Evolutionary conservation across 176 grass and related monocot species (phyloP).

Genomic region (Tillandsia fasciculata): DNA sequence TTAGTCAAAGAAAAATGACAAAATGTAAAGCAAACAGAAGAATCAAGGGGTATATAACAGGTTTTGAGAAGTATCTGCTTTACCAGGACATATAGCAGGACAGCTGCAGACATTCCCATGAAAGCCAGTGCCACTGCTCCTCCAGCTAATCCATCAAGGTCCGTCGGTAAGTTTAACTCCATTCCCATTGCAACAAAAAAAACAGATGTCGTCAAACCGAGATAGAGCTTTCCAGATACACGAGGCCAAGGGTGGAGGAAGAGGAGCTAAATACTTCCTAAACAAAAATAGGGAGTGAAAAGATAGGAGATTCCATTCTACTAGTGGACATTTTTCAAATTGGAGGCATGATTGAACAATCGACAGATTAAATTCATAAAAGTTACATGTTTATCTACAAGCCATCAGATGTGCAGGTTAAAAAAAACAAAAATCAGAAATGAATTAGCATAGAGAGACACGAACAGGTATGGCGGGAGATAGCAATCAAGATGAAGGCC

Average conservation of each 20-base stretch:
- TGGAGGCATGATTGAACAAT: no score
- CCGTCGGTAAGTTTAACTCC: slow-evolving; percentile 69
- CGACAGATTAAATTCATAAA: no score
- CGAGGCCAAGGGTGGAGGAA: slow-evolving; percentile 77
- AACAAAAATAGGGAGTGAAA: no score
- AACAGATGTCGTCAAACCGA: slow-evolving; percentile 51
- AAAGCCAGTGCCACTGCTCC: slow-evolving; percentile 79
- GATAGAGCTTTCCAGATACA: slow-evolving; percentile 61
- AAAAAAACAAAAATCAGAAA: no score
- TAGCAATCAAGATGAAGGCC: no score
- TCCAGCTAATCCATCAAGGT: slow-evolving; percentile 84
- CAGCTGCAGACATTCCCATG: slow-evolving; percentile 61
- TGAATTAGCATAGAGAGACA: no score
- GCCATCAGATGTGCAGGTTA: no score
- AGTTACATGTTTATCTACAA: no score
- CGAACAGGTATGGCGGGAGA: no score
- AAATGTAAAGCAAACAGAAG: not conserved
- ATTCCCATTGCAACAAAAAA: slow-evolving; percentile 47
- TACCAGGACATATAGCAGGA: slow-evolving; percentile 46
- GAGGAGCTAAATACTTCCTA: slow-evolving; percentile 84
- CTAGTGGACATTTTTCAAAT: no score
- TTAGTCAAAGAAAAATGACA: not conserved
- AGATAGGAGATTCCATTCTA: no score
- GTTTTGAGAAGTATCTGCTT: not conserved
- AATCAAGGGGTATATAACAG: not conserved